Evolutionary conservation across 192 early-diverging fungal species (phyloP).

Genomic region (Entomortierella chlamydospora): DNA sequence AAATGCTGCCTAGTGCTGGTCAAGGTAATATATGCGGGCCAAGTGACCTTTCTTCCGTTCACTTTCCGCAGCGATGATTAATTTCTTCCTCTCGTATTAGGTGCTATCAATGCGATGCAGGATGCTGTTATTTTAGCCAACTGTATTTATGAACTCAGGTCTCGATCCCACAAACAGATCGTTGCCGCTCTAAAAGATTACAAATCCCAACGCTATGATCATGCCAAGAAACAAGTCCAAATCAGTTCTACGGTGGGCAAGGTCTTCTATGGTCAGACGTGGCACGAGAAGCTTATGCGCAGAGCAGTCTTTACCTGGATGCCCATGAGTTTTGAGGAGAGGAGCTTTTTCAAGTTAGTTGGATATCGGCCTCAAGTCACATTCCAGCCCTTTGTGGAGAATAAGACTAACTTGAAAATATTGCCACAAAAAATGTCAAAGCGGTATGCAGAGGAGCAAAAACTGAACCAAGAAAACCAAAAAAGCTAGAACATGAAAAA

Average conservation of each 20-base stretch:
- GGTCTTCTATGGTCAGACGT: slow-evolving; percentile 26
- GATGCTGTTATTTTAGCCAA: slow-evolving; percentile 39
- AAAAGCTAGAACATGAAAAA: too few species aligned
- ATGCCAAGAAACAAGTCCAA: slow-evolving; percentile 24
- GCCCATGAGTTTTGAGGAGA: slow-evolving; percentile 15
- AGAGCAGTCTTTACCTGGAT: slow-evolving; percentile 28
- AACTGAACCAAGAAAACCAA: not conserved
- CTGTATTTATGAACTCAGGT: slow-evolving; percentile 21
- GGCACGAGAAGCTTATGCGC: slow-evolving; percentile 21
- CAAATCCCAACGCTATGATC: slow-evolving; percentile 24
- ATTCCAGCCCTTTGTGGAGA: slow-evolving; percentile 10
- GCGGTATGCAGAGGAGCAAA: slow-evolving; percentile 17
- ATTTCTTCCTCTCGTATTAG: not conserved
- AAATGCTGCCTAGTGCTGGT: slow-evolving; percentile 30
- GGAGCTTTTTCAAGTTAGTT: slow-evolving; percentile 12
- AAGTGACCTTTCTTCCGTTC: not conserved
- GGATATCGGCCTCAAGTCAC: slow-evolving; percentile 25
- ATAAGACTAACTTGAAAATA: not conserved
- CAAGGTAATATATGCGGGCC: slow-evolving; percentile 13
- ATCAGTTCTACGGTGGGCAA: slow-evolving; percentile 10
- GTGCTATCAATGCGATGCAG: slow-evolving; percentile 40
- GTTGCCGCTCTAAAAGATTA: slow-evolving; percentile 13
- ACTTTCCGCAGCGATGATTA: too few species aligned
- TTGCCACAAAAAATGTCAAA: slow-evolving; percentile 34
- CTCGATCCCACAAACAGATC: slow-evolving; percentile 4